Evolutionary conservation across 768 basidiomycete genomes (phyloP).

Genomic region (Hygrocybe punicea): DNA sequence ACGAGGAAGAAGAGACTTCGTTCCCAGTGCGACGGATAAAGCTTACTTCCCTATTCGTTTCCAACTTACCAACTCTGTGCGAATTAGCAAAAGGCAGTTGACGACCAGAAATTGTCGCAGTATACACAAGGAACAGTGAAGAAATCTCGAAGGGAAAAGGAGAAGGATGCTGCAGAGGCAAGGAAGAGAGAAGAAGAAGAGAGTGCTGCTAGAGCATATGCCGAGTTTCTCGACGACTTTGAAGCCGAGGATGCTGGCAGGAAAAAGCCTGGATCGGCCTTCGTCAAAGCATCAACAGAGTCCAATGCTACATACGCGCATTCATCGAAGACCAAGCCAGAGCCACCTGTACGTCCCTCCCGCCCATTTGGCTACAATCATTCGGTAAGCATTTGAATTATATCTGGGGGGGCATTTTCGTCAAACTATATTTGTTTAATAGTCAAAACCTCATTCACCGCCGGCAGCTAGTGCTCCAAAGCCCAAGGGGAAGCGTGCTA

Average conservation of each 20-base stretch:
- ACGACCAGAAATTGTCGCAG: constrained; percentile 80
- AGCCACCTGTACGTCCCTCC: constrained; percentile 20
- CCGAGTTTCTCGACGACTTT: constrained; percentile 82
- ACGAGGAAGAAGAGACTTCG: constrained; percentile 80
- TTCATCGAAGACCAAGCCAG: constrained; percentile 28
- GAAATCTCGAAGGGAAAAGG: constrained; percentile 89
- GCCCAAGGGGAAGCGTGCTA: constrained; percentile 91
- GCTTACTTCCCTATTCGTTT: constrained; percentile 51
- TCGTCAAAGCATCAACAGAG: constrained; percentile 61
- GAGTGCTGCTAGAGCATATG: constrained; percentile 72
- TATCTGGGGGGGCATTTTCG: too few relatives aligned
- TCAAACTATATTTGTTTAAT: too few relatives aligned
- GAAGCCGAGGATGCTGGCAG: constrained; percentile 62
- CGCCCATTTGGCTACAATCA: background rate
- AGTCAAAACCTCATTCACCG: constrained; percentile 59
- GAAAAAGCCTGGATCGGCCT: constrained; percentile 49
- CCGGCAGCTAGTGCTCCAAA: constrained; percentile 49
- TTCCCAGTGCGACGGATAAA: constrained; percentile 90
- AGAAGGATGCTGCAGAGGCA: constrained; percentile 87
- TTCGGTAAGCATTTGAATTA: background rate
- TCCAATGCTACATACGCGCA: constrained; percentile 50
- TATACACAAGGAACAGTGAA: constrained; percentile 82
- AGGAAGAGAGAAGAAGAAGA: constrained; percentile 84
- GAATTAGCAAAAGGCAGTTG: constrained; percentile 78
- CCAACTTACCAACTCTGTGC: constrained; percentile 57